Conservation (phyloP, 495 filamentous ascomycete genomes). For the Aspergillus ostianus region DNA sequence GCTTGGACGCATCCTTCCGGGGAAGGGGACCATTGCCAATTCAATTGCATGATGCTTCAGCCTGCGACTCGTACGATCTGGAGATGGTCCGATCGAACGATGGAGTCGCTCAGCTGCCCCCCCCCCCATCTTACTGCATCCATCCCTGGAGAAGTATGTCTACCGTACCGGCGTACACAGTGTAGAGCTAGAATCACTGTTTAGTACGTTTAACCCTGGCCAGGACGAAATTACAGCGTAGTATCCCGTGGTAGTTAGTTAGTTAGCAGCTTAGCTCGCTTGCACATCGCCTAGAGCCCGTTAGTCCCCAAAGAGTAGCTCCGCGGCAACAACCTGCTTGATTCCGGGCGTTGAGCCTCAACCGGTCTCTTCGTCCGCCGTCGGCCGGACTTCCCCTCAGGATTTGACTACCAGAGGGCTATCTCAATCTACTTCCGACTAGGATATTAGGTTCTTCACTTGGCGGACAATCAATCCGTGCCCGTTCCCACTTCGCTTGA, state of each 20-base stretch:
- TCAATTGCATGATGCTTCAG: not conserved
- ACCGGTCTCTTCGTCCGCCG: not conserved
- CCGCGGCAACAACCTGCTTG: not conserved
- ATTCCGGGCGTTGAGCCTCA: not conserved
- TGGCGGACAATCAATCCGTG: not conserved
- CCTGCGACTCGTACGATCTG: not conserved
- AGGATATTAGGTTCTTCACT: not conserved
- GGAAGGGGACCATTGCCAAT: not conserved
- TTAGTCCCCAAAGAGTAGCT: not conserved
- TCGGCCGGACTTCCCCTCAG: not conserved
- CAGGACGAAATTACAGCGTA: too few species aligned
- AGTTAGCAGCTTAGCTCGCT: slow-evolving; percentile 16
- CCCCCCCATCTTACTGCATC: not conserved
- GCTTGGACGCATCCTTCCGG: not conserved
- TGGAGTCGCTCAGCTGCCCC: not conserved
- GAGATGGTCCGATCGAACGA: not conserved
- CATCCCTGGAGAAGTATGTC: not conserved
- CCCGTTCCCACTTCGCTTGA: not conserved
- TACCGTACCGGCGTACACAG: too few species aligned
- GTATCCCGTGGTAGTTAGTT: not conserved
- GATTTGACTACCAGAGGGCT: not conserved
- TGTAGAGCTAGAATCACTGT: too few species aligned
- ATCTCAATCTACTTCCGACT: not conserved
- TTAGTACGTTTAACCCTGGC: too few species aligned
- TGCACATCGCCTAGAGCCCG: slow-evolving; percentile 8